Conservation (phyloP, 2,329 filamentous ascomycete genomes). For the Trichoderma citrinoviride region DNA sequence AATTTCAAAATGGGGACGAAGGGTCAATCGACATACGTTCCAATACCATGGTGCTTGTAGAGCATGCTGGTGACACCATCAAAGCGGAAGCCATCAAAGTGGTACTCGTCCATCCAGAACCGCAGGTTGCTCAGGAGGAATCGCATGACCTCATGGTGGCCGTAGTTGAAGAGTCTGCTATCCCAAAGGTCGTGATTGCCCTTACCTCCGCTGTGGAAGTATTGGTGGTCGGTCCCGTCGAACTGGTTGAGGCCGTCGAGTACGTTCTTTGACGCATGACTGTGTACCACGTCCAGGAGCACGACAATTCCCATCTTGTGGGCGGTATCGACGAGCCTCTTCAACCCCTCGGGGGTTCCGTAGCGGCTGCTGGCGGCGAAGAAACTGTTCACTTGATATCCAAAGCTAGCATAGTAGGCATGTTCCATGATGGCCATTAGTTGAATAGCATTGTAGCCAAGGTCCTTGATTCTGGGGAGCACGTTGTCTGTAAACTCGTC, state of each 20-base stretch:
- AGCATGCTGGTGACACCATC: conserved; percentile 99
- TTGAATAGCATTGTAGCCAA: conserved; percentile 97
- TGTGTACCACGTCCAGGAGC: conserved; percentile 93
- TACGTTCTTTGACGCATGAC: conserved; percentile 96
- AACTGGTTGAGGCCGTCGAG: conserved; percentile 94
- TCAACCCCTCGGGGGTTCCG: conserved; percentile 88
- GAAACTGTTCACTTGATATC: conserved; percentile 98
- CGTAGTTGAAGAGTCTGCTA: conserved; percentile 95
- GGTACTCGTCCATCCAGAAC: conserved; percentile 99
- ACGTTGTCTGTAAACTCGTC: conserved; percentile 95
- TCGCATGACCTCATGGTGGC: conserved; percentile 87
- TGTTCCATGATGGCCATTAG: conserved; percentile 99
- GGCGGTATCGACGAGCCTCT: conserved; percentile 93
- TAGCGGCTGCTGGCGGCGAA: conserved; percentile 97
- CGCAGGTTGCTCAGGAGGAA: conserved; percentile 93
- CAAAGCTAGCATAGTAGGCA: conserved; percentile 98
- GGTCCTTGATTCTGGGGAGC: conserved; percentile 81
- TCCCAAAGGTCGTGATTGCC: conserved; percentile 94
- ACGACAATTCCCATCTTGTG: conserved; percentile 89
- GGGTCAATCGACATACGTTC: conserved; percentile 65
- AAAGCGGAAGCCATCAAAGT: conserved; percentile 95
- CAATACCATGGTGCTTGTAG: conserved; percentile 92
- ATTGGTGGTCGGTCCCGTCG: conserved; percentile 89
- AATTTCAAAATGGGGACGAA: background rate
- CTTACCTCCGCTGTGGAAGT: conserved; percentile 85